Percentiles rank a stretch among this genome's conserved stretches.
Conservation (phyloP, 2,329 filamentous ascomycete species). For the Hymenoscyphus linearis region DNA sequence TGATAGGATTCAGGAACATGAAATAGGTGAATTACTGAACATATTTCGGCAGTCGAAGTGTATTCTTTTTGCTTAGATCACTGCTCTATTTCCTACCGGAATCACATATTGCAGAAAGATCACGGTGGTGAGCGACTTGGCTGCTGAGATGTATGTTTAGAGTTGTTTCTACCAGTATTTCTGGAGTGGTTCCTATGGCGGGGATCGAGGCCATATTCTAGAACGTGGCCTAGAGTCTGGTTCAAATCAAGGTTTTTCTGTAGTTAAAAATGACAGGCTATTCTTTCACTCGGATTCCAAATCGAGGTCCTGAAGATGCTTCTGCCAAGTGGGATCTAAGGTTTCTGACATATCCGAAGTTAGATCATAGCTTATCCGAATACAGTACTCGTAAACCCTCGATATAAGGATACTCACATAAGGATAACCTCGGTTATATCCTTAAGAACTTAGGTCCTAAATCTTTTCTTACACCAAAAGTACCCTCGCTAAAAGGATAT, state of each 20-base stretch:
- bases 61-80: conserved; percentile 32
- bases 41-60: conserved; percentile 23
- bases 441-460: no score
- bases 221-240: neutral
- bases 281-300: neutral
- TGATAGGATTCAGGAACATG: conserved; percentile 7
- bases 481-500: no score
- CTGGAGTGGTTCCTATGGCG: neutral
- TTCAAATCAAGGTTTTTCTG: neutral
- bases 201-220: neutral
- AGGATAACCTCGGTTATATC: no score
- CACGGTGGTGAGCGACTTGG: neutral
- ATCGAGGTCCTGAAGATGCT: neutral
- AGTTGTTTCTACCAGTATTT: neutral
- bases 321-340: neutral
- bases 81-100: conserved; percentile 27
- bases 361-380: neutral
- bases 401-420: no score
- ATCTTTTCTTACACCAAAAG: no score
- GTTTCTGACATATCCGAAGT: neutral
- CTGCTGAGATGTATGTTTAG: neutral
- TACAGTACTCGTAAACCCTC: no score
- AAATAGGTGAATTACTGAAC: conserved; percentile 6
- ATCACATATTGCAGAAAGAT: conserved; percentile 19
- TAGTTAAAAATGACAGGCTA: neutral